Base-by-base conservation (phyloP, 306 rosid genomes). In the Senna siamea region DNA sequence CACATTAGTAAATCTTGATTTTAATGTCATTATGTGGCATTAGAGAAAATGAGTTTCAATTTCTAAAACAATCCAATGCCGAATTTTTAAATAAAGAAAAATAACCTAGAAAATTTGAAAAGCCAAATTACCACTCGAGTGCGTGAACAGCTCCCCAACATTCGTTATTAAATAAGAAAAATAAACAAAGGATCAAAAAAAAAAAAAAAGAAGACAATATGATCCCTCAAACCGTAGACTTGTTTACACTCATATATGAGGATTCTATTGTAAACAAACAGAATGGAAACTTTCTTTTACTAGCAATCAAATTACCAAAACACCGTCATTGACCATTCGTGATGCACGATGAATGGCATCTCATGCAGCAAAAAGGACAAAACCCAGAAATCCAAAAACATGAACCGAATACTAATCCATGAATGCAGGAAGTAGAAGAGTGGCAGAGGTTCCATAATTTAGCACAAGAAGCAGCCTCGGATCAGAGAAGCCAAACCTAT, bases 201-300 rank as follows among this genome's bases (percentile, higher is more conserved):
- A n/a, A n/a, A n/a, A n/a, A n/a, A n/a, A n/a, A n/a, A n/a, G n/a
- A n/a, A 26, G 30, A 1, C 48, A 38, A 61, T 10, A 23, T 4
- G 48, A 43, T 43, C 54, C 35, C 28, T 20, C 2, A 6, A 65
- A 46, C 6, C 12, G 54, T 22, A 65, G 22, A 61, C 67, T 37
- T 35, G 47, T 4, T 61, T 23, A n/a, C 20, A 66, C 26, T 14
- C 12, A 44, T 12, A 66, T 47, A 44, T 22, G 35, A 26, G 38
- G 62, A 76, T 71, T 79, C 75, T 40, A 12, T 55, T 51, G 14
- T 63, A 12, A 60, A 9, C 79, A 80, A 82, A 35, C 75, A 46
- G 7, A 17, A 46, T 14, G 22, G 11, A 11, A 66, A 14, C 40
- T 23, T 12, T 30, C 20, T 1, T 15, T 56, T 38, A 30, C 68